Evolutionary conservation across 1,139 yeast species (phyloP).

Genomic region (Diutina siamensis): DNA sequence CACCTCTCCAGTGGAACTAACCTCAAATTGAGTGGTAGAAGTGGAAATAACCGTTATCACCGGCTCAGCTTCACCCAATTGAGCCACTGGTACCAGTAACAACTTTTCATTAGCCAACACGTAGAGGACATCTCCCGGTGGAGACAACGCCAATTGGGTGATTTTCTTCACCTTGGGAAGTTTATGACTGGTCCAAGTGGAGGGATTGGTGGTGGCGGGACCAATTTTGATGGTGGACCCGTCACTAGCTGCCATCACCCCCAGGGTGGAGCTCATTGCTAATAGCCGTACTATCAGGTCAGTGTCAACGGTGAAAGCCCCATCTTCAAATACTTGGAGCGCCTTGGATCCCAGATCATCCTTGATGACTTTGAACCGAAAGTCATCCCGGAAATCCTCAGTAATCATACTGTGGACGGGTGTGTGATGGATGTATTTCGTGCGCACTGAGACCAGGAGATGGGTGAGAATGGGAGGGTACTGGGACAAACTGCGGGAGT

Average conservation of each 20-base stretch:
- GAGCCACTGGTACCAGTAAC: neutral
- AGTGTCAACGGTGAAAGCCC: neutral
- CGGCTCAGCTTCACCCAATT: neutral
- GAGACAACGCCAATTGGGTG: neutral
- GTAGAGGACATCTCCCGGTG: neutral
- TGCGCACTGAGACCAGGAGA: no score
- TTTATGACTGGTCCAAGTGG: neutral
- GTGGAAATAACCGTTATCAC: neutral
- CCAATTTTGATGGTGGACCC: neutral
- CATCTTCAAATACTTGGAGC: neutral
- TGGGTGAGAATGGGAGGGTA: neutral
- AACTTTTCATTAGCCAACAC: neutral
- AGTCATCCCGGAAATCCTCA: conserved; percentile 2
- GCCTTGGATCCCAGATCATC: neutral
- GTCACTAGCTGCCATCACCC: neutral
- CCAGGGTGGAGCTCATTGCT: neutral
- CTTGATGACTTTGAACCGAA: neutral
- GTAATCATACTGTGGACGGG: neutral
- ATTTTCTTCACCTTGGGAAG: neutral
- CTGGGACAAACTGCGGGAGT: no score
- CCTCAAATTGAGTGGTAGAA: neutral
- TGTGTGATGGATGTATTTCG: no score
- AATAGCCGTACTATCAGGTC: neutral
- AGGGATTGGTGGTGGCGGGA: neutral
- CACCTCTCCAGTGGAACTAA: neutral